Conservation (phyloP, 2,329 filamentous ascomycete genomes). For the Cladosporium sp. region DNA sequence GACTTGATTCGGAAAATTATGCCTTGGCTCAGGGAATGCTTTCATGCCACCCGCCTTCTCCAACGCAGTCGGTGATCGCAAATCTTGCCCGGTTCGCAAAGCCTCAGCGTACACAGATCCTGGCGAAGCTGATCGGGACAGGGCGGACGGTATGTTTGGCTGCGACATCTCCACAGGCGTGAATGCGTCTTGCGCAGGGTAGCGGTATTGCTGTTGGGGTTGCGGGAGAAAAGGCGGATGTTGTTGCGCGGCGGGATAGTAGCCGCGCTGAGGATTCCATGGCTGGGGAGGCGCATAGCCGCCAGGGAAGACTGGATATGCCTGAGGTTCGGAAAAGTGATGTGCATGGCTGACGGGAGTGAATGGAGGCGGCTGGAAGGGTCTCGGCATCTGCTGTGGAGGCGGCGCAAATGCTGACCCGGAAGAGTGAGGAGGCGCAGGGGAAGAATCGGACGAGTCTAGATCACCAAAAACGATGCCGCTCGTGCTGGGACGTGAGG, state of each 20-base stretch:
- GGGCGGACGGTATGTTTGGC: neutral
- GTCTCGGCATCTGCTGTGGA: conserved; percentile 22
- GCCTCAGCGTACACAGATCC: conserved; percentile 11
- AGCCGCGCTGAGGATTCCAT: conserved; percentile 25
- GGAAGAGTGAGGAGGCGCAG: conserved; percentile 33
- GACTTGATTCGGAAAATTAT: conserved; percentile 4
- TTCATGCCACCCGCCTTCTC: neutral
- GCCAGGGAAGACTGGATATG: conserved; percentile 15
- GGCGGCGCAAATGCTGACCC: conserved; percentile 24
- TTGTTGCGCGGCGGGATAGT: conserved; percentile 13
- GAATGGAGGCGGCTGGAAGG: conserved; percentile 31
- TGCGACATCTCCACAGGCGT: conserved; percentile 21
- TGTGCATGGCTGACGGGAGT: conserved; percentile 29
- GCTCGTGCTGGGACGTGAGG: conserved; percentile 29
- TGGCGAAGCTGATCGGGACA: conserved; percentile 17
- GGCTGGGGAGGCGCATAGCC: conserved; percentile 19
- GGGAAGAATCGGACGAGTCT: conserved; percentile 41
- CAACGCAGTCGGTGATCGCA: neutral
- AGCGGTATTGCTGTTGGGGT: conserved; percentile 26
- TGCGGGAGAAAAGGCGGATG: neutral
- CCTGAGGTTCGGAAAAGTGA: conserved; percentile 29
- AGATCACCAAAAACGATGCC: conserved; percentile 43
- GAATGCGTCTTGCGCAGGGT: conserved; percentile 30
- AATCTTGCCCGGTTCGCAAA: neutral
- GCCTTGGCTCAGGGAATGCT: neutral